Percentiles rank a stretch among this genome's conserved stretches.
Conservation (phyloP, 768 basidiomycete species). For the Pleurotus eryngii region DNA sequence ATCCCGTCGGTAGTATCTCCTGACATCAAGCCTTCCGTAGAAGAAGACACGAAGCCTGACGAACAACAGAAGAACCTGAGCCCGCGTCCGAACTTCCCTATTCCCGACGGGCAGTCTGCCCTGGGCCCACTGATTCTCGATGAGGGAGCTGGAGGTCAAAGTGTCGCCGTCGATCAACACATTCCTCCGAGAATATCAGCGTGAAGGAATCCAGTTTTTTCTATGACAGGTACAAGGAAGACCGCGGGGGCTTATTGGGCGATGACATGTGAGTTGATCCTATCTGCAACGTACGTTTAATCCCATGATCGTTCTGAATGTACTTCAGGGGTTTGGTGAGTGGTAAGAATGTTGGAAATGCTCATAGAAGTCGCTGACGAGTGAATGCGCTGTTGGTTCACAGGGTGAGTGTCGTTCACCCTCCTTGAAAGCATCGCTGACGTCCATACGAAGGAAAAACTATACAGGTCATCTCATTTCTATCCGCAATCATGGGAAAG, state of each 20-base stretch:
- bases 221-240: constrained; percentile 64
- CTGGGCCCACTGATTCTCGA: constrained; percentile 53
- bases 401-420: not conserved
- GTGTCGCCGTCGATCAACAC: constrained; percentile 76
- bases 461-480: constrained; percentile 86
- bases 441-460: constrained; percentile 67
- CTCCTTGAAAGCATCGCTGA: not conserved
- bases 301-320: not conserved
- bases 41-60: constrained; percentile 28
- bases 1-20: not conserved
- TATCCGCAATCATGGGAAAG: constrained; percentile 92
- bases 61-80: constrained; percentile 29
- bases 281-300: not conserved
- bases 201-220: constrained; percentile 83
- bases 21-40: not conserved
- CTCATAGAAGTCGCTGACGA: not conserved
- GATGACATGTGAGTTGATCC: constrained; percentile 89
- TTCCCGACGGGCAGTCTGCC: constrained; percentile 37
- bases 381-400: not conserved
- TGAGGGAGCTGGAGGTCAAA: constrained; percentile 31
- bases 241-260: constrained; percentile 78
- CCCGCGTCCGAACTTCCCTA: constrained; percentile 55
- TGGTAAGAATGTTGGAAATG: constrained; percentile 19
- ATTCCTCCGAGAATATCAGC: constrained; percentile 87
- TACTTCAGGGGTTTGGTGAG: constrained; percentile 13